Percentiles rank a stretch among this genome's conserved stretches.
These are phyloP conservation scores for Euphorbia peplus DNA, from an alignment of 345 rosid genomes.

Conservation along the genomic window DNA sequence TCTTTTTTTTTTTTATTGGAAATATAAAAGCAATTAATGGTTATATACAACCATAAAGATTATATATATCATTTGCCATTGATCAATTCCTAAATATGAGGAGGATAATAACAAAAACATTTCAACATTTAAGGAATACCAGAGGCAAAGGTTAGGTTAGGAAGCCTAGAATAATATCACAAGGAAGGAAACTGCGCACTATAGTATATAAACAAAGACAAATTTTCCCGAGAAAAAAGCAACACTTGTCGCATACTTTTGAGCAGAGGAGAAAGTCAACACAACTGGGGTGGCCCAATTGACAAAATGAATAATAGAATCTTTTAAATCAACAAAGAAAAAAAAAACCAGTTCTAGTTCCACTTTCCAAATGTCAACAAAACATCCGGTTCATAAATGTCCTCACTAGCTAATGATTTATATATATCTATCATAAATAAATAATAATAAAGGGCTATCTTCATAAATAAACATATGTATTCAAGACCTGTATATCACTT, in stretches of 20 bases:
- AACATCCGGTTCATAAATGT: conserved; percentile 25
- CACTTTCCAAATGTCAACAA: conserved; percentile 21
- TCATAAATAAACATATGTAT: conserved; percentile 20
- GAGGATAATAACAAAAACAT: too few relatives aligned
- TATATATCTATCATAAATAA: conserved; percentile 26
- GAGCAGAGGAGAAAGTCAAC: not conserved
- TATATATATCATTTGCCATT: too few relatives aligned
- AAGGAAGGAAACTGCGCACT: too few relatives aligned
- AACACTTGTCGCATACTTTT: not conserved
- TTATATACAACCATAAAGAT: too few relatives aligned
- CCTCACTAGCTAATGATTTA: conserved; percentile 21
- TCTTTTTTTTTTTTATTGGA: too few relatives aligned
- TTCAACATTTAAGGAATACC: too few relatives aligned
- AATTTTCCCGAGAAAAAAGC: not conserved
- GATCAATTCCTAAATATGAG: too few relatives aligned
- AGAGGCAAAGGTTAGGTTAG: too few relatives aligned
- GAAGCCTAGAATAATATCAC: too few relatives aligned
- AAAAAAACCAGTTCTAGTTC: conserved; percentile 27
- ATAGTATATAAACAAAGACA: not conserved
- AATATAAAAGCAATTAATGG: too few relatives aligned
- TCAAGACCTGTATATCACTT: conserved; percentile 23
- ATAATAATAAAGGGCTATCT: conserved; percentile 11
- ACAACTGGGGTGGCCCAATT: not conserved
- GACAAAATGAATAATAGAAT: not conserved
- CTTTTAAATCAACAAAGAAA: conserved; percentile 11